Evolutionary conservation across 768 basidiomycete species (phyloP), one percentile per base, ranked within the genome.

Genomic region (Calocybe gangraenosa): DNA sequence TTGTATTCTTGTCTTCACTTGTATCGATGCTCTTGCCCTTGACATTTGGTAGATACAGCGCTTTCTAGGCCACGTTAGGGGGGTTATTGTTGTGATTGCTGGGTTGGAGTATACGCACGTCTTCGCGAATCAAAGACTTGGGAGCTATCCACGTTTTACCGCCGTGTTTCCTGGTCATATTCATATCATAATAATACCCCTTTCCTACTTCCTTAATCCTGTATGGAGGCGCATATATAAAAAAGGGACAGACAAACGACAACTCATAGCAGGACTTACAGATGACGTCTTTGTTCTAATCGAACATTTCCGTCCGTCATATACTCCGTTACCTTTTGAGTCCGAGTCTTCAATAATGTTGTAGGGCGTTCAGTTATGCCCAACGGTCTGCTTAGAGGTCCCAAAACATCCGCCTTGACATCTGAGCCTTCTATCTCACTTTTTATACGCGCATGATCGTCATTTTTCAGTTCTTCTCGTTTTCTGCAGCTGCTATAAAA

Each of bases 141-240:
- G 93, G 94, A 9, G 92, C 93, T 41, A 92, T 79, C 92, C 92
- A 98, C 7, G 87, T 86, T 68, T 98, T 98, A 13, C 95, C 95
- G 13, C 92, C 93, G 54, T 92, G 79, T 34, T 75, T 75, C 40
- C 85, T 71, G 1, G 89, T 86, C 59, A 84, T 81, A 56, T 89
- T 87, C 45, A 73, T 51, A 60, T 97, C 95, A 42, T 87, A 75
- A 57, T 91, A 97, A 65, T 97, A 95, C 0, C 92, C 92, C 58
- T 84, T 87, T 10, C 80, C 76, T 0, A 75, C 70, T 58, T 77
- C 66, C 51, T 72, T 74, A n/a, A 75, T 69, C 43, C 73, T 76
- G 46, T 34, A 47, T 15, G 48, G 33, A 34, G 34, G 13, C 22
- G 33, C 37, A 37, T 15, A 42, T 21, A n/a, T n/a, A n/a, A n/a